Evolutionary conservation across 2,329 filamentous ascomycete species (phyloP), one percentile per base, ranked within the genome.

Genomic region (Colletotrichum australisinense): DNA sequence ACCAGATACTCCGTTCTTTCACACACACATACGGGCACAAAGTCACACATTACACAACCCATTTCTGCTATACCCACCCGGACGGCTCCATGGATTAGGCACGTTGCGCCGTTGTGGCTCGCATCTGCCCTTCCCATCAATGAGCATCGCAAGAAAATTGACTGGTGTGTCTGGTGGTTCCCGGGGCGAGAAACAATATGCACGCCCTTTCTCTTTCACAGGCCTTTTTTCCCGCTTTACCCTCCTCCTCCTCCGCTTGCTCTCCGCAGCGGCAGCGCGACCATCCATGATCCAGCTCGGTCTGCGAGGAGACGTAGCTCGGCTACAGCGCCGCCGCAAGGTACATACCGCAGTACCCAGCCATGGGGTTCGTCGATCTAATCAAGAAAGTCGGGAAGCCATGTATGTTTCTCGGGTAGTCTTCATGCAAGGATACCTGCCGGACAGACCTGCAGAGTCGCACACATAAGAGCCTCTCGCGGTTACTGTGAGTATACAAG

Each of bases 311-410:
- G 19, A 24, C 42, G 26, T 49, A 28, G 67, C 71, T 73, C 67
- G 71, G 71, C 56, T 62, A 49, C 67, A 60, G 60, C 58, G 65
- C 38, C 42, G 19, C 42, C 42, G 42, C 42, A 49, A 49, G 42
- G 42, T 49, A 42, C 38, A 42, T 42, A 19, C 38, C 38, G 38
- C 38, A 42, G 38, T 42, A 49, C 42, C 62, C 71, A 56, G 71
- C 19, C 67, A 71, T 71, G 71, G 67, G 70, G 62, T 71, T 73
- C 71, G 67, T 71, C 62, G 60, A 73, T 71, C 71, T 64, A 66
- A 55, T 42, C 66, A 66, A 49, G 67, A 62, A 9, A 42, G 67
- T 73, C 62, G 49, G 71, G 42, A 73, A 70, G 49, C 46, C 67
- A 49, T 66, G 60, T 42, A 42, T 42, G 38, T 42, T 53, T 24